phyloP scores from a whole-genome alignment of 179 eudicot genomes.

The Amaranthus tricolor region DNA sequence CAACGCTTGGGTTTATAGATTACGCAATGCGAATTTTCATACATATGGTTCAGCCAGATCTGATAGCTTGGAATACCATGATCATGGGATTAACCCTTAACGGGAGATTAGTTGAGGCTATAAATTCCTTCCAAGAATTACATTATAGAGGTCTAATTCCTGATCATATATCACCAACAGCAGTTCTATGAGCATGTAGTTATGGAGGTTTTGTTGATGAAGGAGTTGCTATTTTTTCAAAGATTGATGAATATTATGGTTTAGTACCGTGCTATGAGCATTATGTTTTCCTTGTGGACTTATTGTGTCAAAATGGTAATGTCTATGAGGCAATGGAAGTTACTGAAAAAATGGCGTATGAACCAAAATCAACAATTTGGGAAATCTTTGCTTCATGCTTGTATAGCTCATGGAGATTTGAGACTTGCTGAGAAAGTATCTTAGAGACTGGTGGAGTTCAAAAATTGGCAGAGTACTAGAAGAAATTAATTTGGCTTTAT shows the following conservation, averaged over 20 bases:
- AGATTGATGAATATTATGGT: slow-evolving; percentile 55
- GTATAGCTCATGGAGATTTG: slow-evolving; percentile 41
- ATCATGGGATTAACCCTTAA: slow-evolving; percentile 57
- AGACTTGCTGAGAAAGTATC: slow-evolving; percentile 53
- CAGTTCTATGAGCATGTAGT: slow-evolving; percentile 59
- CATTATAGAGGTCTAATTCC: slow-evolving; percentile 44
- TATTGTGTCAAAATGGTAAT: slow-evolving; percentile 58
- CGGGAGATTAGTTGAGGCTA: slow-evolving; percentile 56
- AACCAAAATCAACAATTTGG: slow-evolving; percentile 44
- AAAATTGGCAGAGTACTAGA: no score
- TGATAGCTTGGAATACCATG: slow-evolving; percentile 74
- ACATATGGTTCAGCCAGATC: slow-evolving; percentile 43
- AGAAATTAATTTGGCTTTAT: no score
- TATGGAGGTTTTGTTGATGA: slow-evolving; percentile 50
- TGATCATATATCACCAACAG: slow-evolving; percentile 57
- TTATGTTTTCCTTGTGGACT: slow-evolving; percentile 42
- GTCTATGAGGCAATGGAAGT: slow-evolving; percentile 50
- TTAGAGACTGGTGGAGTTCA: slow-evolving; percentile 46
- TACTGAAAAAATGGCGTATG: slow-evolving; percentile 40
- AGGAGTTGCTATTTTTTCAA: slow-evolving; percentile 45
- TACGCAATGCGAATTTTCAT: slow-evolving; percentile 43
- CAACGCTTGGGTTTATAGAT: slow-evolving; percentile 59
- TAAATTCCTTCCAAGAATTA: slow-evolving; percentile 46
- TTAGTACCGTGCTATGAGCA: slow-evolving; percentile 49
- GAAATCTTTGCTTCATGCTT: slow-evolving; percentile 43